Evolutionary conservation across 768 basidiomycete genomes (phyloP).

Genomic region (Holtermanniella nyarrowii): DNA sequence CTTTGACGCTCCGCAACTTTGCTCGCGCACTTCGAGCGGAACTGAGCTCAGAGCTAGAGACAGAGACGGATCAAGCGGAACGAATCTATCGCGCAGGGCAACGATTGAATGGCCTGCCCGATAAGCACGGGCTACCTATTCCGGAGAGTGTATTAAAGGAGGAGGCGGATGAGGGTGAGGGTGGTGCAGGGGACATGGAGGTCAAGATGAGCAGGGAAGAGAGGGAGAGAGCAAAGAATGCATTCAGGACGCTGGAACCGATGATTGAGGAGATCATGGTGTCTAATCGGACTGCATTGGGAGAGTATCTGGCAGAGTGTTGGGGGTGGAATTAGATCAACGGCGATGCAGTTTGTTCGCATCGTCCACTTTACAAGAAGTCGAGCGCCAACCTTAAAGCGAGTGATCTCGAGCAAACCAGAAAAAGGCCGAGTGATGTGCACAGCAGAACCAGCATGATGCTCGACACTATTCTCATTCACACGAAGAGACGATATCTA

Average conservation of each 20-base stretch:
- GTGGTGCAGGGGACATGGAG: conserved; percentile 13
- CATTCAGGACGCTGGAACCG: conserved; percentile 55
- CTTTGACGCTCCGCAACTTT: conserved; percentile 71
- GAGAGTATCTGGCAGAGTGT: conserved; percentile 22
- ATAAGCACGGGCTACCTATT: conserved; percentile 82
- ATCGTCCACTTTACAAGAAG: no score
- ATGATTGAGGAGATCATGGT: conserved; percentile 52
- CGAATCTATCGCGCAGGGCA: conserved; percentile 14
- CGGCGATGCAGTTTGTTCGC: no score
- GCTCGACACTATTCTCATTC: no score
- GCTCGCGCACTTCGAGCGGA: conserved; percentile 57
- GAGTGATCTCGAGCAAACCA: no score
- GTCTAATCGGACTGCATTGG: conserved; percentile 25
- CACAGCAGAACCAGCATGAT: no score
- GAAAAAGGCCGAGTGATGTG: no score
- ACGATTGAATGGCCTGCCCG: conserved; percentile 48
- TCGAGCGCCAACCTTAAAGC: no score
- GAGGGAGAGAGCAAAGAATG: conserved; percentile 62
- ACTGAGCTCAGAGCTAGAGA: conserved; percentile 6
- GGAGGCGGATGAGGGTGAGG: conserved; percentile 54
- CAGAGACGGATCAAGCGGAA: conserved; percentile 4
- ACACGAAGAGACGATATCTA: no score
- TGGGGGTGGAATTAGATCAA: no score
- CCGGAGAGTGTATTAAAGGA: conserved; percentile 55
- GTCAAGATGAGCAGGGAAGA: conserved; percentile 47